These are phyloP conservation scores for Penicillium salamii DNA, from an alignment of 495 filamentous ascomycete genomes.

Conservation along the genomic window DNA sequence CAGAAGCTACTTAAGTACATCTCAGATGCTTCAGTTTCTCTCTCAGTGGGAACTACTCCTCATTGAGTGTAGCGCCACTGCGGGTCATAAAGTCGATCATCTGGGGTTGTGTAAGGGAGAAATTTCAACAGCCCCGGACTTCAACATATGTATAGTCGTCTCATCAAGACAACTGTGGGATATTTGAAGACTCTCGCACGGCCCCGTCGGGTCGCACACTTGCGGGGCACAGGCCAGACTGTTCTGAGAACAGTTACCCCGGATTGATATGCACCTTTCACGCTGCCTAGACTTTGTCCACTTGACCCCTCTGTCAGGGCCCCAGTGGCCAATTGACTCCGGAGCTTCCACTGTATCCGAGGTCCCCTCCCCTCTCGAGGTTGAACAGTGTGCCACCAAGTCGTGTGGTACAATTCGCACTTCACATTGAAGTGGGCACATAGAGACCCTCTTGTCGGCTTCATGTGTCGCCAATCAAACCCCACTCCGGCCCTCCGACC, in stretches of 20 bases:
- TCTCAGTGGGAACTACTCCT: background rate
- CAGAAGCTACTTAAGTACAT: too few relatives aligned
- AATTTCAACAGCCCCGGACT: background rate
- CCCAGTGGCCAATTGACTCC: too few relatives aligned
- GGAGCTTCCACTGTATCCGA: background rate
- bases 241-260: slow-evolving; percentile 1
- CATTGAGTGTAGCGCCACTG: background rate
- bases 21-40: too few relatives aligned
- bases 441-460: too few relatives aligned
- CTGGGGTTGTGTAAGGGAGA: background rate
- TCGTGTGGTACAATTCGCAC: background rate
- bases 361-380: background rate
- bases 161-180: too few relatives aligned
- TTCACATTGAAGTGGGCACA: background rate
- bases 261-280: slow-evolving; percentile 6
- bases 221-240: slow-evolving; percentile 3
- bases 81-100: background rate
- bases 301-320: background rate
- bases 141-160: too few relatives aligned
- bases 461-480: slow-evolving; percentile 13
- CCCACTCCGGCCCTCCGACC: slow-evolving; percentile 16
- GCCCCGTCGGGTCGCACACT: slow-evolving; percentile 5
- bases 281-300: background rate
- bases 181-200: too few relatives aligned
- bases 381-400: background rate